These are phyloP conservation scores for Diaporthe sp. DNA, from an alignment of 2,329 filamentous ascomycete genomes.

Conservation along the genomic window DNA sequence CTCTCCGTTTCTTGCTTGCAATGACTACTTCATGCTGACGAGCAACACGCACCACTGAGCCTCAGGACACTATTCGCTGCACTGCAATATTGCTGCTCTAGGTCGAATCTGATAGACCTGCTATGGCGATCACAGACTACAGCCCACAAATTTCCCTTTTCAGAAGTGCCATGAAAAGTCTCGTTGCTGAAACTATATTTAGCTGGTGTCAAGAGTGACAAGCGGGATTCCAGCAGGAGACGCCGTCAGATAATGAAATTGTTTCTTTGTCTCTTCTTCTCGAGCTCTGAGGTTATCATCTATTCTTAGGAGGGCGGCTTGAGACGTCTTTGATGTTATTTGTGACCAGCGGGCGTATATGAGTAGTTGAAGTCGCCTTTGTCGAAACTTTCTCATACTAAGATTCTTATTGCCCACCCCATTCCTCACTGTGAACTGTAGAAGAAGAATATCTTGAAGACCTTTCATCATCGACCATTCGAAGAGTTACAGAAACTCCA, in stretches of 20 bases:
- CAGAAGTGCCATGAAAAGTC: background rate
- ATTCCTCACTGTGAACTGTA: background rate
- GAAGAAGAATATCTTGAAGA: background rate
- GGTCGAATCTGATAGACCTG: background rate
- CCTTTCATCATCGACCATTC: background rate
- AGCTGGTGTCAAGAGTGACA: background rate
- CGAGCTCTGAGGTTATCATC: background rate
- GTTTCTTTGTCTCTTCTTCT: conserved; percentile 4
- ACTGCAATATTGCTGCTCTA: no score
- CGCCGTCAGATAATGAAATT: conserved; percentile 11
- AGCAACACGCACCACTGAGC: no score
- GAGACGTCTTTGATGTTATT: background rate
- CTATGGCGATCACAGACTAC: no score
- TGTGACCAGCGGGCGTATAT: background rate
- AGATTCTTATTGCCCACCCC: background rate
- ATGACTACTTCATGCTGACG: no score
- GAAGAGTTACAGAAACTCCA: fast-evolving
- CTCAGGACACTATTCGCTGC: no score
- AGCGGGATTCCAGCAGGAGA: background rate
- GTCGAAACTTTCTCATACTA: background rate
- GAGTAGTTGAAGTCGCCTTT: background rate
- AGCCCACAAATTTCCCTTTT: background rate
- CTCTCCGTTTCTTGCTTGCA: no score
- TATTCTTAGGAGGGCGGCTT: conserved; percentile 1
- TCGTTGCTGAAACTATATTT: background rate